Conservation (phyloP, 2,329 filamentous ascomycete species). For the Fonsecaea pedrosoi region DNA sequence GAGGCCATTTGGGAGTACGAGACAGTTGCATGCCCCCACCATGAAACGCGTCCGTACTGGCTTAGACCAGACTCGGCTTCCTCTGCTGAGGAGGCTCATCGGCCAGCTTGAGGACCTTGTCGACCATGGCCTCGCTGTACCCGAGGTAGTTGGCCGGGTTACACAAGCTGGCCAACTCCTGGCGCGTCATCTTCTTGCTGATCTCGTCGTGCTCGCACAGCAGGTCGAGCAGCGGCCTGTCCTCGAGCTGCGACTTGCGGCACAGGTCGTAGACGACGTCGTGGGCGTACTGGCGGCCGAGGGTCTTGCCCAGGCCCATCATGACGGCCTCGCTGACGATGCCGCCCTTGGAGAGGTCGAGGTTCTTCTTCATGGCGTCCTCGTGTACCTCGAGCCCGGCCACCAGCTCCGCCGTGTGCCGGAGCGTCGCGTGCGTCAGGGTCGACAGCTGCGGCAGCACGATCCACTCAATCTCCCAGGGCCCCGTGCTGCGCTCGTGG, state of each 20-base stretch:
- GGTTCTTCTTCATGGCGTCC: constrained; percentile 58
- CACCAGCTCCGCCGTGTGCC: constrained; percentile 62
- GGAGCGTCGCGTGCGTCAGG: constrained; percentile 59
- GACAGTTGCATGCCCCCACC: background rate
- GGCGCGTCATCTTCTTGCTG: constrained; percentile 52
- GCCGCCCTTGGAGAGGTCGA: constrained; percentile 60
- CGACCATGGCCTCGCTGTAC: constrained; percentile 45
- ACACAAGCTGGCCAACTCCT: constrained; percentile 60
- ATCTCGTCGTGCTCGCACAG: constrained; percentile 52
- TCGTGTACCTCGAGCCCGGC: constrained; percentile 60
- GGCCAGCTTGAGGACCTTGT: constrained; percentile 42
- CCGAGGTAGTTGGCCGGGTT: constrained; percentile 61
- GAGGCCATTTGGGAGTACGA: too few relatives aligned
- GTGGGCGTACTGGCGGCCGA: constrained; percentile 62
- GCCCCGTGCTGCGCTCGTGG: constrained; percentile 64
- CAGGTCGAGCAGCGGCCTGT: constrained; percentile 55
- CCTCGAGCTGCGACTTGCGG: constrained; percentile 54
- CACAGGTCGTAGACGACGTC: constrained; percentile 65
- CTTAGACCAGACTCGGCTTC: constrained; percentile 26
- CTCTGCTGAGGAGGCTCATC: constrained; percentile 23
- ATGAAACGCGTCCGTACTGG: background rate
- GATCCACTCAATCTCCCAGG: constrained; percentile 67
- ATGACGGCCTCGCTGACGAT: constrained; percentile 66
- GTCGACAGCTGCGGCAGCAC: constrained; percentile 63
- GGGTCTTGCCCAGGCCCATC: constrained; percentile 61